These are phyloP conservation scores for Aurifilum marmelostoma DNA, from an alignment of 2,329 filamentous ascomycete species.

Conservation along the genomic window DNA sequence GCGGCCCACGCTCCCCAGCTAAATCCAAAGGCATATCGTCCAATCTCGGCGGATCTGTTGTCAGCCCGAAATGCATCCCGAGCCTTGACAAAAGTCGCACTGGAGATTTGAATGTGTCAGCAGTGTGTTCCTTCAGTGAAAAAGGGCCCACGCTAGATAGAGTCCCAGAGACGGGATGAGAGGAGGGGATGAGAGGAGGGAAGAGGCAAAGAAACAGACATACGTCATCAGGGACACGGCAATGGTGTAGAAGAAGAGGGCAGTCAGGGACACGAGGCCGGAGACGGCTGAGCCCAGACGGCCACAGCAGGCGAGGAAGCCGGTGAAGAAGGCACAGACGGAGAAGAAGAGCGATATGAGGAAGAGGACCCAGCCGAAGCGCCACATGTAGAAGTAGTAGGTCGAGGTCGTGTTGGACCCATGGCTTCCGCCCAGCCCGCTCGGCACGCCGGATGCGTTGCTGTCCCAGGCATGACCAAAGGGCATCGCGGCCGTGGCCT, in stretches of 20 bases:
- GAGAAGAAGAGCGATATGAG: constrained; percentile 83
- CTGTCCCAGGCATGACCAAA: constrained; percentile 72
- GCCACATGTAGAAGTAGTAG: constrained; percentile 80
- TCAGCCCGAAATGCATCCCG: constrained; percentile 65
- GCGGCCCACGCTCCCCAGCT: constrained; percentile 73
- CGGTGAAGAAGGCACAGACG: constrained; percentile 66
- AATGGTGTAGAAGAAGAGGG: constrained; percentile 71
- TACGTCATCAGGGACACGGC: constrained; percentile 77
- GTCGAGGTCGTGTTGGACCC: constrained; percentile 58
- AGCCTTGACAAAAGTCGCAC: constrained; percentile 67
- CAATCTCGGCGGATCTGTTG: constrained; percentile 62
- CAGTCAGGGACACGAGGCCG: constrained; percentile 58
- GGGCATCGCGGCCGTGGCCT: constrained; percentile 64
- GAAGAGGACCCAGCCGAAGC: constrained; percentile 92
- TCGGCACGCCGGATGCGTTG: constrained; percentile 48
- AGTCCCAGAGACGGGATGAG: constrained; percentile 17
- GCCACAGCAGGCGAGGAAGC: constrained; percentile 71
- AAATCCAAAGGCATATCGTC: constrained; percentile 73
- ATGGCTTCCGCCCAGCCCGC: constrained; percentile 45
- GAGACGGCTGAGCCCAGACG: constrained; percentile 71
- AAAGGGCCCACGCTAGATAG: no score
- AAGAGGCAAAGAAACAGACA: constrained; percentile 43
- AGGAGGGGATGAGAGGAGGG: no score
- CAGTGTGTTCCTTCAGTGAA: no score
- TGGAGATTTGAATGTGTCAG: constrained; percentile 30